These are phyloP conservation scores for Arabis hirsuta DNA, from an alignment of 345 rosid genomes.

Conservation along the genomic window DNA sequence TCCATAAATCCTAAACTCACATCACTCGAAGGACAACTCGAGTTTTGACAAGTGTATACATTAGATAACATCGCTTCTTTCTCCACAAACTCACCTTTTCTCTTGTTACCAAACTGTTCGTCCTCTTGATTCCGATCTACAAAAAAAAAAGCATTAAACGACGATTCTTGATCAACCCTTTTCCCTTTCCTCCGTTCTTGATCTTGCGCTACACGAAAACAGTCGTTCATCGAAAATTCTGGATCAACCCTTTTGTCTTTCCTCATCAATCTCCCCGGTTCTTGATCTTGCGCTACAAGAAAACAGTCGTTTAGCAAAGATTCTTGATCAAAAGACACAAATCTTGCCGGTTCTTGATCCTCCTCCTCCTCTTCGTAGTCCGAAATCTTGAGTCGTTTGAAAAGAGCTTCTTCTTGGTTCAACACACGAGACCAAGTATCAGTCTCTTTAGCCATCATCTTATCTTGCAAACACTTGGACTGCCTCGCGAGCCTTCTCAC, in stretches of 20 bases:
- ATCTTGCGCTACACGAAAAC: conserved; percentile 14
- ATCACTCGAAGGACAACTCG: conserved; percentile 46
- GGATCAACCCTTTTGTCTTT: background rate
- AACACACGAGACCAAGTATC: conserved; percentile 63
- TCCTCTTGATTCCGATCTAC: conserved; percentile 9
- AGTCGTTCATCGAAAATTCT: background rate
- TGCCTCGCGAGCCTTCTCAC: conserved; percentile 58
- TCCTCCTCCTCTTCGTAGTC: conserved; percentile 32
- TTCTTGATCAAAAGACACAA: conserved; percentile 14
- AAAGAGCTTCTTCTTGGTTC: conserved; percentile 59
- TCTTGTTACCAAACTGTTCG: conserved; percentile 17
- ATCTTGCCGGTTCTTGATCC: conserved; percentile 16
- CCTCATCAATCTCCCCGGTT: background rate
- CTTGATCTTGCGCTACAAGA: conserved; percentile 21
- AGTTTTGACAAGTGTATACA: conserved; percentile 49
- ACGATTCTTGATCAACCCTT: conserved; percentile 10
- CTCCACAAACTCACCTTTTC: conserved; percentile 20
- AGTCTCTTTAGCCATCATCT: conserved; percentile 70
- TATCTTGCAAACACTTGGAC: conserved; percentile 73
- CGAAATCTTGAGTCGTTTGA: conserved; percentile 51
- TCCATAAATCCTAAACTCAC: conserved; percentile 44
- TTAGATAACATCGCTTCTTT: conserved; percentile 8
- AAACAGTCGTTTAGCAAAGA: background rate
- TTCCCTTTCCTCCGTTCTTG: background rate
- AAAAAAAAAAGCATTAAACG: background rate